These are phyloP conservation scores for Groenewaldozyma sp. DNA, from an alignment of 1,139 yeast genomes.

Conservation along the genomic window DNA sequence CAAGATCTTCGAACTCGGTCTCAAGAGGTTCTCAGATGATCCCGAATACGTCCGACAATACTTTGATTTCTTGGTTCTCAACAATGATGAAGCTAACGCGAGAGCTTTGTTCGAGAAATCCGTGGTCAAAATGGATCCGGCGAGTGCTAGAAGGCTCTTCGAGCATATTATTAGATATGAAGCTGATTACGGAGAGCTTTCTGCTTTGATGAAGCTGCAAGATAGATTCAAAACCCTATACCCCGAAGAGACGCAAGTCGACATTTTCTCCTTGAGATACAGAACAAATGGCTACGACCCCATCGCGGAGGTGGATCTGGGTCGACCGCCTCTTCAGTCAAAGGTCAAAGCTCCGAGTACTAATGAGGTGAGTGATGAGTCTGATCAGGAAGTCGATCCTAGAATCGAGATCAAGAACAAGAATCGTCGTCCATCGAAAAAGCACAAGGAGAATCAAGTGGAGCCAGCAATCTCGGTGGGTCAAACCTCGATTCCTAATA, in stretches of 20 bases:
- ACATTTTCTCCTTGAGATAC: slow-evolving; percentile 33
- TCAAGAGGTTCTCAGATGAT: slow-evolving; percentile 43
- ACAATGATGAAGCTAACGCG: slow-evolving; percentile 72
- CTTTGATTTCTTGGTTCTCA: slow-evolving; percentile 59
- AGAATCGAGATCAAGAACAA: background rate
- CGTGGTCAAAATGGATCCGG: slow-evolving; percentile 35
- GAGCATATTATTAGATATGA: slow-evolving; percentile 46
- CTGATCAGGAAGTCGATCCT: background rate
- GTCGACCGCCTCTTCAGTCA: slow-evolving; percentile 8
- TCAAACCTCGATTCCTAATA: slow-evolving; percentile 16
- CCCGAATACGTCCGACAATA: slow-evolving; percentile 62
- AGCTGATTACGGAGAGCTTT: slow-evolving; percentile 52
- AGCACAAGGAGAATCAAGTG: slow-evolving; percentile 5
- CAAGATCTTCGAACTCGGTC: slow-evolving; percentile 72
- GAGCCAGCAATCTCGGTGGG: slow-evolving; percentile 6
- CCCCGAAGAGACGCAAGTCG: slow-evolving; percentile 36
- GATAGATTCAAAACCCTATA: slow-evolving; percentile 56
- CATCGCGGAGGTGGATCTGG: slow-evolving; percentile 37
- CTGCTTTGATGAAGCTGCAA: slow-evolving; percentile 58
- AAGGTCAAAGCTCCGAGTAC: slow-evolving; percentile 1
- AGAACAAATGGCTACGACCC: slow-evolving; percentile 36
- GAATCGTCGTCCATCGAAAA: background rate
- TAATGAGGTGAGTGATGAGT: slow-evolving; percentile 2
- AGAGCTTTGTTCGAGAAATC: slow-evolving; percentile 73
- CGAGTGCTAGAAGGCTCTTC: slow-evolving; percentile 35